Base-by-base conservation (phyloP, 768 basidiomycete species). In the Tulasnella sp. region DNA sequence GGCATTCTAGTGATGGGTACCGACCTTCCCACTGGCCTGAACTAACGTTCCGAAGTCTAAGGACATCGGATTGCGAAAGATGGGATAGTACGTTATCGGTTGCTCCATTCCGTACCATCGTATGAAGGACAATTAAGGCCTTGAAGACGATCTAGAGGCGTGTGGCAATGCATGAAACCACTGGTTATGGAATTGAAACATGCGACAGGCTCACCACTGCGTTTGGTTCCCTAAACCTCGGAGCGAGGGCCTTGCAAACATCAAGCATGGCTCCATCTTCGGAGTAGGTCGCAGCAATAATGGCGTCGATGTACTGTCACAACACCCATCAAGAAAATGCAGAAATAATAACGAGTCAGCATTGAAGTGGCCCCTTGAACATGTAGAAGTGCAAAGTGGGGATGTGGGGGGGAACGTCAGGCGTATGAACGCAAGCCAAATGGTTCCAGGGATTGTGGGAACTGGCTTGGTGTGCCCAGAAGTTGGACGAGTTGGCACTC, bases 281-380 rank as follows among this genome's bases (percentile, higher is more conserved):
- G 15, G 85, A 84, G 81, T 89, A 97, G n/a, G 94, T 97, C 29
- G 91, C 90, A 53, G 90, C 84, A 63, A 99, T 84, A 69, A 99
- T 91, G 21, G 88, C 83, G 73, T 98, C 93, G 60, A 99, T 77
- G 73, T 98, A 99, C 91, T 97, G 67, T 21, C 45, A 6, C 12
- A 17, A 31, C 12, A 31, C 17, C 12, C 0, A 48, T 27, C n/a
- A 3, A 50, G 4, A 39, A 31, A n/a, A n/a, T 25, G 12, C 12
- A 46, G 19, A 36, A 21, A 46, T 11, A 1, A 19, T 4, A 11
- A 37, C 14, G 34, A 19, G 23, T n/a, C 2, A 48, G 45, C 9
- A 25, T 48, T 15, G 12, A n/a, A 8, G 2, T 2, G 3, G 6
- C 14, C 27, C 31, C 19, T 14, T n/a, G 34, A n/a, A 34, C 37